Conservation (phyloP, 208 protist species). For the Zelonia costaricensis region DNA sequence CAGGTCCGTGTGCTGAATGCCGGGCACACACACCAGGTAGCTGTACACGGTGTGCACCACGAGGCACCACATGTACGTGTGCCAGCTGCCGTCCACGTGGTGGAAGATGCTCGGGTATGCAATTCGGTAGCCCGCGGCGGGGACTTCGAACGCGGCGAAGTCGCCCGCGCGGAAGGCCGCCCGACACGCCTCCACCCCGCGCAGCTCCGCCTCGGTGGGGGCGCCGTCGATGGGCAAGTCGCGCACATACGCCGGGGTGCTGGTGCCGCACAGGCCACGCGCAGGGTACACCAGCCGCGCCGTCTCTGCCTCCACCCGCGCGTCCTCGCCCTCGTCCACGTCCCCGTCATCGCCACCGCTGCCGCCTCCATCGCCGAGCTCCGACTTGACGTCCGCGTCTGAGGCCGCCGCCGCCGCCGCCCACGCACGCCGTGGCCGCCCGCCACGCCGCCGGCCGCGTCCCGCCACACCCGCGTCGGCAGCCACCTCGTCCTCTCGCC, state of each 20-base stretch:
- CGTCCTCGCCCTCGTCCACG: slow-evolving; percentile 16
- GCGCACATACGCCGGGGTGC: slow-evolving; percentile 19
- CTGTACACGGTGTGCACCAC: slow-evolving; percentile 59
- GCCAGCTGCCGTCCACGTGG: slow-evolving; percentile 82
- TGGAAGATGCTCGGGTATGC: slow-evolving; percentile 85
- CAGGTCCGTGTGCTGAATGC: slow-evolving; percentile 53
- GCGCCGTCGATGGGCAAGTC: slow-evolving; percentile 46
- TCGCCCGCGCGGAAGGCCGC: slow-evolving; percentile 2
- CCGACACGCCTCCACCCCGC: slow-evolving; percentile 22
- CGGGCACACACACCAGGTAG: slow-evolving; percentile 57
- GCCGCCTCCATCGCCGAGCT: neutral
- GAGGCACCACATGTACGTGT: slow-evolving; percentile 74
- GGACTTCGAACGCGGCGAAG: neutral
- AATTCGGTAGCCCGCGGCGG: slow-evolving; percentile 1
- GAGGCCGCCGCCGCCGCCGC: neutral
- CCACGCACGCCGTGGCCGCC: neutral
- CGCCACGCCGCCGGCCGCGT: neutral
- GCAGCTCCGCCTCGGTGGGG: slow-evolving; percentile 34
- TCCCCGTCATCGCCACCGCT: neutral
- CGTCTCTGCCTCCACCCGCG: slow-evolving; percentile 14
- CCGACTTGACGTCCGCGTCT: neutral
- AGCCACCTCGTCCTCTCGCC: neutral
- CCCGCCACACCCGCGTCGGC: neutral
- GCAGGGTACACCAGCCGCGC: slow-evolving; percentile 44
- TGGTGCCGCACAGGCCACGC: slow-evolving; percentile 15